Evolutionary conservation across 2,329 filamentous ascomycete species (phyloP).

Genomic region (Claviceps sp.): DNA sequence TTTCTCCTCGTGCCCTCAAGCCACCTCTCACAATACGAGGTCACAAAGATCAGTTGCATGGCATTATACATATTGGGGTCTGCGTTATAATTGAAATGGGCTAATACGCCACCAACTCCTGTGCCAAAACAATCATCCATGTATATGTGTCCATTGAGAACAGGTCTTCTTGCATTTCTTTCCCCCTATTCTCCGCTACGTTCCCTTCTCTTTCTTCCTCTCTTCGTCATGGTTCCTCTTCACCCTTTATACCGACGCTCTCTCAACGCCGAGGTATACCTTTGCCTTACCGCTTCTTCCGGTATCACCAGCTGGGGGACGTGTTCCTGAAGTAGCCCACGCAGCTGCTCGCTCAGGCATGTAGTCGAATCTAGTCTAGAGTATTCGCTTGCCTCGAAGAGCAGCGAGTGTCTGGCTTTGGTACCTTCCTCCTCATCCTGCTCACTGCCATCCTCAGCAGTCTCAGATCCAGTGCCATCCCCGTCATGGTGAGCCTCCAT

Average conservation of each 20-base stretch:
- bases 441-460: neutral
- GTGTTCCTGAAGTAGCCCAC: neutral
- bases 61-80: no score
- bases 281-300: neutral
- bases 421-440: neutral
- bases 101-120: no score
- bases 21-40: no score
- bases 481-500: slow-evolving; percentile 3
- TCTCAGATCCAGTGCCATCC: no score
- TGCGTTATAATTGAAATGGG: no score
- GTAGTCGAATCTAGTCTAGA: neutral
- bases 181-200: no score
- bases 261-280: neutral
- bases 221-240: neutral
- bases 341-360: neutral
- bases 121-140: no score
- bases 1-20: no score
- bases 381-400: neutral
- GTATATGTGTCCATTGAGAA: no score
- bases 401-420: neutral
- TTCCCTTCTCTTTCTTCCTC: neutral
- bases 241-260: neutral
- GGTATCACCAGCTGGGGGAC: neutral
- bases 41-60: no score
- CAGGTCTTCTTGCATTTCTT: no score